Percentiles rank a stretch among this genome's conserved stretches.
Evolutionary conservation across 176 grass and related monocot genomes (phyloP).

Genomic region (Carex myosuroides): DNA sequence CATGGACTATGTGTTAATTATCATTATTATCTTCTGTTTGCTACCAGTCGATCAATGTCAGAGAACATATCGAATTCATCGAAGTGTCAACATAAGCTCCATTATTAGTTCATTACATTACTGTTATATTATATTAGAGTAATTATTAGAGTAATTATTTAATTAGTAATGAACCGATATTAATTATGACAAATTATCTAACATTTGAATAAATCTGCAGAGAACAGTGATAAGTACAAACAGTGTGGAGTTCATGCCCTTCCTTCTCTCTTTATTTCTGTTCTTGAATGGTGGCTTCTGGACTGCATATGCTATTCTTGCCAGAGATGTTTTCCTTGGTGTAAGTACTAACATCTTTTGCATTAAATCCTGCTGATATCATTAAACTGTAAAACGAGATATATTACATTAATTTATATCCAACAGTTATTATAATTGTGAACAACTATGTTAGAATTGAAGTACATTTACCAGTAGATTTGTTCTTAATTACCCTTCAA

Average conservation of each 20-base stretch:
- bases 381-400: background rate
- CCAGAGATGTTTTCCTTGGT: constrained; percentile 47
- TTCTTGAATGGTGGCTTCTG: constrained; percentile 70
- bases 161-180: background rate
- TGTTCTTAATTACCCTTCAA: background rate
- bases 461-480: too few relatives aligned
- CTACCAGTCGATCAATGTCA: too few relatives aligned
- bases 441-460: too few relatives aligned
- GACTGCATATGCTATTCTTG: constrained; percentile 45
- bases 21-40: too few relatives aligned
- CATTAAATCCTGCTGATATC: background rate
- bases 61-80: too few relatives aligned
- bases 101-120: background rate
- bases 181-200: background rate
- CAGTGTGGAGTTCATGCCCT: constrained; percentile 78
- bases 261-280: constrained; percentile 63
- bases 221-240: constrained; percentile 44
- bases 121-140: background rate
- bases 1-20: too few relatives aligned
- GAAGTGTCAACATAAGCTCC: too few relatives aligned
- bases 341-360: constrained; percentile 28
- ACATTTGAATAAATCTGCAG: constrained; percentile 21
- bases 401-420: too few relatives aligned
- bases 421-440: too few relatives aligned
- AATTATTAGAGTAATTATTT: background rate